Evolutionary conservation across 2,329 filamentous ascomycete genomes (phyloP).

Genomic region (Venturiaceae sp.): DNA sequence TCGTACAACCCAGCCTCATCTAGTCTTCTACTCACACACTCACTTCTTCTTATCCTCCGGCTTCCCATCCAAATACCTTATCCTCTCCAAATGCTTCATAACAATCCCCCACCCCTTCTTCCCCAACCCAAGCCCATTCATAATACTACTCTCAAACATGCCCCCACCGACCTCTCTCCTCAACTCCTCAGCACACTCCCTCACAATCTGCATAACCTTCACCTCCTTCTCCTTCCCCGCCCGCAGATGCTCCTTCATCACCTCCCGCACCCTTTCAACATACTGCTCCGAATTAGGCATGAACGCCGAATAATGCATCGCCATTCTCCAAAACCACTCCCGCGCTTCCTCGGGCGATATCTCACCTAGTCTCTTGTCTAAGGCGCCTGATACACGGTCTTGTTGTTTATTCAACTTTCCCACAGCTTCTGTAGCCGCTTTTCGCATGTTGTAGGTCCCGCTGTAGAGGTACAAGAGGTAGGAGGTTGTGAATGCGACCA

Average conservation of each 20-base stretch:
- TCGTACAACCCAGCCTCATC: neutral
- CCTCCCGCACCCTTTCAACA: neutral
- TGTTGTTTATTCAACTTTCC: neutral
- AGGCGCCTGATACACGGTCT: neutral
- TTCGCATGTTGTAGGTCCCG: conserved; percentile 1
- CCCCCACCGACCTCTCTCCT: conserved; percentile 1
- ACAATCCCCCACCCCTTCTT: conserved; percentile 3
- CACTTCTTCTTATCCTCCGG: neutral
- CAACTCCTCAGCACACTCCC: conserved; percentile 5
- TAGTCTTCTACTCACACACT: neutral
- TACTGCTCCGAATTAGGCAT: conserved; percentile 1
- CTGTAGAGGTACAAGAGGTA: conserved; percentile 7
- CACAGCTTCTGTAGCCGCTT: neutral
- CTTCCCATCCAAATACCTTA: neutral
- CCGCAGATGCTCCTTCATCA: neutral
- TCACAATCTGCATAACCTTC: conserved; percentile 1
- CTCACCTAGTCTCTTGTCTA: neutral
- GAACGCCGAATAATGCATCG: conserved; percentile 4
- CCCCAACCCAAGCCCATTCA: neutral
- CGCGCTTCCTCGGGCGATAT: neutral
- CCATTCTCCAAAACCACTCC: conserved; percentile 4
- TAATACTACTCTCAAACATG: neutral
- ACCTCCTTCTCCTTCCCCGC: conserved; percentile 1
- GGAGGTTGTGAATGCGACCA: conserved; percentile 1
- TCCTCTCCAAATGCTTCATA: conserved; percentile 4